Conservation (phyloP, 768 basidiomycete genomes). For the Ramaria rubella region DNA sequence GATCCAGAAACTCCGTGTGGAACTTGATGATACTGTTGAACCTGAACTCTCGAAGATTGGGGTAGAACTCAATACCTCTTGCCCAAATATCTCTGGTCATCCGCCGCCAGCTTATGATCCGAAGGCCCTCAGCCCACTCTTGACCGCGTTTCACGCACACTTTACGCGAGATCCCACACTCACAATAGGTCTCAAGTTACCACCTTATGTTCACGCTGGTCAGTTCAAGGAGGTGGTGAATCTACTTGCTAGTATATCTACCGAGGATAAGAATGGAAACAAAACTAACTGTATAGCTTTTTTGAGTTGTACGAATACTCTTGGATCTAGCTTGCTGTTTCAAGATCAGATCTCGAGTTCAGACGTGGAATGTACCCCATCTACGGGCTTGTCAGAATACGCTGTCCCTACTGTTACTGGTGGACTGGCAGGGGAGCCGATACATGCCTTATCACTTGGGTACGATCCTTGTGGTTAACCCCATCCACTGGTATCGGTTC, state of each 20-base stretch:
- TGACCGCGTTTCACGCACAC: conserved; percentile 46
- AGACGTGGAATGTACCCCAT: background rate
- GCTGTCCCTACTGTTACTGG: conserved; percentile 63
- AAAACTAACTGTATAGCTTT: conserved; percentile 54
- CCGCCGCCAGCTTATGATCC: conserved; percentile 66
- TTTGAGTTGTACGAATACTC: conserved; percentile 74
- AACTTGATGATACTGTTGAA: conserved; percentile 21
- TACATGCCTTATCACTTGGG: conserved; percentile 74
- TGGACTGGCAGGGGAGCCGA: conserved; percentile 68
- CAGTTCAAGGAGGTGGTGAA: conserved; percentile 55
- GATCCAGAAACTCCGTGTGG: conserved; percentile 54
- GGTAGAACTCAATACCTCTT: conserved; percentile 79
- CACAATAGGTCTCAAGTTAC: conserved; percentile 70
- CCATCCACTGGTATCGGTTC: background rate
- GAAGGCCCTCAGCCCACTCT: conserved; percentile 42
- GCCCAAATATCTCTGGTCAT: conserved; percentile 64
- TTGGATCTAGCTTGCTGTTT: conserved; percentile 64
- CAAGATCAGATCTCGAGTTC: conserved; percentile 37
- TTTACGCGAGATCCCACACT: conserved; percentile 46
- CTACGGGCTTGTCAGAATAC: conserved; percentile 25
- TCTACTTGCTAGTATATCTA: conserved; percentile 37
- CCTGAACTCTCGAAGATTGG: conserved; percentile 41
- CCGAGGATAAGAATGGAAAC: background rate
- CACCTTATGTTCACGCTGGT: conserved; percentile 59
- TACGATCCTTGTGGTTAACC: conserved; percentile 27